phyloP scores from a whole-genome alignment of 1,284 basidiomycete species.

The Coniferiporia weirii region DNA sequence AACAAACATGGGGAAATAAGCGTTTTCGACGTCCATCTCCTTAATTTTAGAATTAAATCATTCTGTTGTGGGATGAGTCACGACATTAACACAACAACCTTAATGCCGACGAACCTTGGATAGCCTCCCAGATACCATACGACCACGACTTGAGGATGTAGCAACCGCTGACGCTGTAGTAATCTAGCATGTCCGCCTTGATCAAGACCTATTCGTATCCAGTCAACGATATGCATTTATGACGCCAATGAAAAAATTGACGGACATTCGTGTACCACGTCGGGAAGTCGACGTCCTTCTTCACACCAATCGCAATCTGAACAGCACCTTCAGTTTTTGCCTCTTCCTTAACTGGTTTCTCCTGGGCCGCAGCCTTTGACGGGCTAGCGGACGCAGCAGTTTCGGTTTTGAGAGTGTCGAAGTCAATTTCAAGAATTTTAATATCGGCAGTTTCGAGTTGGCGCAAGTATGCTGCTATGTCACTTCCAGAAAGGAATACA shows the following conservation, averaged over 20 bases:
- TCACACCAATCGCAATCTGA: conserved; percentile 89
- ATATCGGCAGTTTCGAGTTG: conserved; percentile 57
- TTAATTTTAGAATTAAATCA: conserved; percentile 95
- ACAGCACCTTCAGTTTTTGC: conserved; percentile 83
- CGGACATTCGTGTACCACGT: conserved; percentile 91
- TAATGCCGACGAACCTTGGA: conserved; percentile 62
- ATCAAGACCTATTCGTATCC: conserved; percentile 68
- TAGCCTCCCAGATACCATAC: conserved; percentile 94
- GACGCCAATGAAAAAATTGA: conserved; percentile 16
- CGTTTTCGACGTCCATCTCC: conserved; percentile 93
- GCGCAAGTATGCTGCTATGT: conserved; percentile 70
- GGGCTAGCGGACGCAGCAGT: conserved; percentile 29
- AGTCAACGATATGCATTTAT: conserved; percentile 2
- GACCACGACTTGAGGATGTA: conserved; percentile 99
- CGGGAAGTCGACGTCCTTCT: conserved; percentile 93
- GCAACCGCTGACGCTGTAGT: conserved; percentile 98
- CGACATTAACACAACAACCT: background rate
- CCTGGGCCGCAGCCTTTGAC: conserved; percentile 33
- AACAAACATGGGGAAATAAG: conserved; percentile 99
- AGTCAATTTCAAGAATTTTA: conserved; percentile 71
- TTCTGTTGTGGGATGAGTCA: conserved; percentile 36
- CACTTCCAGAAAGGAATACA: conserved; percentile 70
- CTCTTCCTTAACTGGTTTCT: conserved; percentile 47
- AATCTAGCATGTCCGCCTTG: conserved; percentile 99
- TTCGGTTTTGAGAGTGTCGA: conserved; percentile 55